Base-by-base conservation (phyloP, 768 basidiomycete genomes). In the Tulasnella calospora region DNA sequence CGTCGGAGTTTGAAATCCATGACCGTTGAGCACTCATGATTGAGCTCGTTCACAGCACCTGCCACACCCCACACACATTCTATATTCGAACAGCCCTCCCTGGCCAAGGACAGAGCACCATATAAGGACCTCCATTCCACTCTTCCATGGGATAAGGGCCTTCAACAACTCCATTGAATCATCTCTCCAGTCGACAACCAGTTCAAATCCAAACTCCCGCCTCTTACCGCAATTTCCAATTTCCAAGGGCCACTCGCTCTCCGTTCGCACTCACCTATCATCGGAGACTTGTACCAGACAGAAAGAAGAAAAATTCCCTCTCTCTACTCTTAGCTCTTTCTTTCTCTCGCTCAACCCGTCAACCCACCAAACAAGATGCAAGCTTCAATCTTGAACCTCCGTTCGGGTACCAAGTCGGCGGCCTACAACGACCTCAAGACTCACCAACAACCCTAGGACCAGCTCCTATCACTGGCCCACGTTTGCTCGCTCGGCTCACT, bases 401-500 rank as follows among this genome's bases (percentile, higher is more conserved):
- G 76, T 17, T 40, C 76, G 23, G 76, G 61, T 38, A 27, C 76
- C 3, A 77, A 78, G 23, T 71, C 77, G 27, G 33, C 33, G 12
- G 69, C 33, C 69, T 44, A 77, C 47, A 38, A 21, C 47, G 77
- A 78, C 21, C 41, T 72, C 71, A 40, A 78, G 51, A 70, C 70
- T 47, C 69, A 72, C 9, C 44, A 70, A n/a, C n/a, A 44, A 0
- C 70, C 70, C 3, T 46, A 17, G 3, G 13, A n/a, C 36, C 33
- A 35, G 9, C 51, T 17, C 35, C 0, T 17, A 69, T 23, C 73
- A 74, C 73, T 10, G 27, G 61, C 21, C 35, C 33, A 17, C 74
- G 55, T 33, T 76, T 91, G 46, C 86, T 88, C 71, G 88, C 88
- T 80, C 91, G 89, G 82, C 84, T 91, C 55, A 88, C 91, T 30